These are phyloP conservation scores for Heritiera littoralis DNA, from an alignment of 345 rosid genomes.

Conservation along the genomic window DNA sequence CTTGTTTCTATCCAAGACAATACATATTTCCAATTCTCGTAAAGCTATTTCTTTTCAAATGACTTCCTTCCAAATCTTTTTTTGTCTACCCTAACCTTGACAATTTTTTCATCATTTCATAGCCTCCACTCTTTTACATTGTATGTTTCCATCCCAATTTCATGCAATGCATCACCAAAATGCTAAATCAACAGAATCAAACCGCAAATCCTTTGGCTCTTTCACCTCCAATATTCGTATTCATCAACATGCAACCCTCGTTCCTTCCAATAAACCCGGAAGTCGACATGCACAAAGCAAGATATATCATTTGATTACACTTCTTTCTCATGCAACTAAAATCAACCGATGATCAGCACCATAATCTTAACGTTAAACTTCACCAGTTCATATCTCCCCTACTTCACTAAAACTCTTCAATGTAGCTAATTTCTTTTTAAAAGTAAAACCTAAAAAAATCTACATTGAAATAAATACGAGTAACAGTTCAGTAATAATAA, in stretches of 20 bases:
- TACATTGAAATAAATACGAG: not conserved
- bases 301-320: not conserved
- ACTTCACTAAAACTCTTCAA: not conserved
- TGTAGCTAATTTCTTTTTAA: not conserved
- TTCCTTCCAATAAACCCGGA: not conserved
- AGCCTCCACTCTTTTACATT: too few relatives aligned
- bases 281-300: slow-evolving; percentile 7
- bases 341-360: not conserved
- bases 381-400: not conserved
- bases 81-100: too few relatives aligned
- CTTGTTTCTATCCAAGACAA: too few relatives aligned
- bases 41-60: too few relatives aligned
- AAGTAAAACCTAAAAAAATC: not conserved
- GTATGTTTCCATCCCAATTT: not conserved
- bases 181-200: slow-evolving; percentile 9
- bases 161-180: not conserved
- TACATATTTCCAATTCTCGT: too few relatives aligned
- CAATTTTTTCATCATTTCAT: too few relatives aligned
- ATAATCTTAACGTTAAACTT: slow-evolving; percentile 8
- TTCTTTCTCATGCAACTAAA: slow-evolving; percentile 17
- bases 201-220: not conserved
- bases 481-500: not conserved
- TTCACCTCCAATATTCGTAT: not conserved
- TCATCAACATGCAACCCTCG: not conserved
- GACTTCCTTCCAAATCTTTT: too few relatives aligned